Conservation (phyloP, 805 yeast species). For the Ogataea glucozyma region DNA sequence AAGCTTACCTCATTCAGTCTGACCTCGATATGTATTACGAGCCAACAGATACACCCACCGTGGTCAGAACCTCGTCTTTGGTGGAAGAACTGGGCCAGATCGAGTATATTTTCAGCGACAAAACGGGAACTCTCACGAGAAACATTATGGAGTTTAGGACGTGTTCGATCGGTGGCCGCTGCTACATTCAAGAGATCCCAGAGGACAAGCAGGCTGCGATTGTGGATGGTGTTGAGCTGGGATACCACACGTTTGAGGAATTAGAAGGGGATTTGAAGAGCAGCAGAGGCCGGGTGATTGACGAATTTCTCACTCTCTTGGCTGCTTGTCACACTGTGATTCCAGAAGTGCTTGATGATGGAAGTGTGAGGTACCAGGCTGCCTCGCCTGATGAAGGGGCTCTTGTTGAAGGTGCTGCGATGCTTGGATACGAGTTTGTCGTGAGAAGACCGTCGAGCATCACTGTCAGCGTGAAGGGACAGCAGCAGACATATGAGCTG, state of each 20-base stretch:
- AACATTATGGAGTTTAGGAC: constrained; percentile 96
- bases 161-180: constrained; percentile 88
- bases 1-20: constrained; percentile 89
- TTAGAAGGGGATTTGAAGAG: constrained; percentile 46
- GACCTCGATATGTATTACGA: constrained; percentile 92
- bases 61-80: constrained; percentile 90
- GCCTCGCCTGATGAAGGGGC: constrained; percentile 99
- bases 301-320: constrained; percentile 77
- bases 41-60: constrained; percentile 88
- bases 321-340: constrained; percentile 97
- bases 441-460: constrained; percentile 85
- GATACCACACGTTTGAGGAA: constrained; percentile 70
- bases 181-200: constrained; percentile 86
- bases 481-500: constrained; percentile 65
- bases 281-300: constrained; percentile 51
- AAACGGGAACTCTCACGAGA: constrained; percentile 94
- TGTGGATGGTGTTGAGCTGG: constrained; percentile 79
- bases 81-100: constrained; percentile 98
- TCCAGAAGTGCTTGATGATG: constrained; percentile 73
- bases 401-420: constrained; percentile 93
- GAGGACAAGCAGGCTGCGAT: constrained; percentile 77
- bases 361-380: constrained; percentile 87
- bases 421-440: constrained; percentile 78
- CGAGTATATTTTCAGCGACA: constrained; percentile 93
- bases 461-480: constrained; percentile 57